Evolutionary conservation across 805 yeast species (phyloP), one percentile per base, ranked within the genome.

Genomic region (Saccharomyces mikatae): DNA sequence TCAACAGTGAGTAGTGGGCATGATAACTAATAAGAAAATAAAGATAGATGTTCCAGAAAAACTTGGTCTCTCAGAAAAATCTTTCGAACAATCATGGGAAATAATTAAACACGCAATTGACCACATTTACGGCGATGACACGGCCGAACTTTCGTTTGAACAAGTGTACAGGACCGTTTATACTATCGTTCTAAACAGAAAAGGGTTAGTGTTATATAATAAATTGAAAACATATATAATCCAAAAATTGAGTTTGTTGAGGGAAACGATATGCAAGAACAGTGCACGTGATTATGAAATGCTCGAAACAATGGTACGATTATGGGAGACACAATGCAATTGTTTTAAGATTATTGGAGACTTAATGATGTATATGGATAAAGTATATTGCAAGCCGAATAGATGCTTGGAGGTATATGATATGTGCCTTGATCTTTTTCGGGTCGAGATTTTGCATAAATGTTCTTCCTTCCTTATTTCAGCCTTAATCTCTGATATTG

Each of bases 351-450:
- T 88, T 78, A 80, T 89, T 47, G 80, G 91, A 61, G 96, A 91
- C 67, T 87, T 90, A 2, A 72, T 89, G 65, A 84, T 90, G 87
- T 90, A 90, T 64, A 69, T 91, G 65, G 96, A 90, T 65, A 78
- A 96, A 47, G 96, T 88, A 0, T 89, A 87, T 61, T 87, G 90
- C 28, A 83, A 81, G 59, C 91, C 86, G 58, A 74, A 76, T 53
- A 83, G 80, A 60, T 71, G 81, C 51, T 81, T 86, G 3, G 72
- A 83, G 54, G 76, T 86, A 2, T 85, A 84, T 63, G 96, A 90
- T 64, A 75, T 84, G 49, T 95, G 96, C 0, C 74, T 89, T 26
- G 78, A 77, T 31, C 67, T 83, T 8, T 90, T 89, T 66, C 79
- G 86, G 56, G 83, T 81, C 41, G 71, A 75, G 27, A 75, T 89